These are phyloP conservation scores for Sphagnurus paluster DNA, from an alignment of 1,284 basidiomycete species.

Conservation along the genomic window DNA sequence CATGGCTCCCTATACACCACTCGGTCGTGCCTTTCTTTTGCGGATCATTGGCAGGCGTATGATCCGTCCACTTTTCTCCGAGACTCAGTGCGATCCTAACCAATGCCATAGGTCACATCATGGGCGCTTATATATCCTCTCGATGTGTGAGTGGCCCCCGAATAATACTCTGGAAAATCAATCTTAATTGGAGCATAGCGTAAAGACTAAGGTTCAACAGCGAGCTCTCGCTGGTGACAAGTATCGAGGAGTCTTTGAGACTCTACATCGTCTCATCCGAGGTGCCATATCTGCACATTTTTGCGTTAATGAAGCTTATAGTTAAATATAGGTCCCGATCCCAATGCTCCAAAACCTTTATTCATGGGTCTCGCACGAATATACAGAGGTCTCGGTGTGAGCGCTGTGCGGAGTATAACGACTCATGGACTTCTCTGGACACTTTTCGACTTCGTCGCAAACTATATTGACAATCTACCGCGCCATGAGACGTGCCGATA, in stretches of 20 bases:
- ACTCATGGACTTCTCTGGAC: slow-evolving; percentile 86
- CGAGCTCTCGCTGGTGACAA: slow-evolving; percentile 79
- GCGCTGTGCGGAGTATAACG: slow-evolving; percentile 78
- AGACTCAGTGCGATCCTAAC: neutral
- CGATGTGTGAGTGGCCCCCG: slow-evolving; percentile 62
- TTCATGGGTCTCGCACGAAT: slow-evolving; percentile 71
- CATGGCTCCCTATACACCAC: slow-evolving; percentile 76
- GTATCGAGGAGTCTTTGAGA: slow-evolving; percentile 68
- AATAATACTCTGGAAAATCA: neutral
- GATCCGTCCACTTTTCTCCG: slow-evolving; percentile 7
- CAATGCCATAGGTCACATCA: slow-evolving; percentile 52
- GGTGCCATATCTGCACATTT: slow-evolving; percentile 40
- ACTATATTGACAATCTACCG: slow-evolving; percentile 74
- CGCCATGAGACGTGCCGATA: slow-evolving; percentile 19
- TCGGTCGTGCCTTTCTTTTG: slow-evolving; percentile 84
- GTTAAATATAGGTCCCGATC: slow-evolving; percentile 63
- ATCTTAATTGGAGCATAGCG: slow-evolving; percentile 44
- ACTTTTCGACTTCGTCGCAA: slow-evolving; percentile 73
- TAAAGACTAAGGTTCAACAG: slow-evolving; percentile 93
- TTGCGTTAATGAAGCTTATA: neutral
- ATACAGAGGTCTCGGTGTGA: slow-evolving; percentile 85
- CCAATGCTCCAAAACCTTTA: slow-evolving; percentile 67
- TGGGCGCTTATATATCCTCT: slow-evolving; percentile 85
- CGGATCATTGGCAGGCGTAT: slow-evolving; percentile 79
- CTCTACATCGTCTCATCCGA: slow-evolving; percentile 74